These are phyloP conservation scores for Drechslerella coelobrocha DNA, from an alignment of 2,329 filamentous ascomycete genomes.

Conservation along the genomic window DNA sequence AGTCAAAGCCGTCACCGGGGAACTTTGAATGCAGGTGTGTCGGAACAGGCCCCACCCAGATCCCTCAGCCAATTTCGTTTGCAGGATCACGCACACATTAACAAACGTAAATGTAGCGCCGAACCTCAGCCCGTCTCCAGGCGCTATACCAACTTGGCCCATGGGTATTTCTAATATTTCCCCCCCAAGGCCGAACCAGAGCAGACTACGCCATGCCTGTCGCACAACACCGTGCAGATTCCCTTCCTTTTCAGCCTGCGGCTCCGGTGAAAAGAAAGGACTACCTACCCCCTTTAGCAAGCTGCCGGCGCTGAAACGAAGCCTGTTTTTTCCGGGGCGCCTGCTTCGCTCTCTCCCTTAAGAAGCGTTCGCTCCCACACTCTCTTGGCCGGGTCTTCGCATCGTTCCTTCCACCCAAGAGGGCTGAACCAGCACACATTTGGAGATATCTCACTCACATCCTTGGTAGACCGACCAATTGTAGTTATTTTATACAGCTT, in stretches of 20 bases:
- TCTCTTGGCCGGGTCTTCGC: constrained; percentile 32
- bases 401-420: constrained; percentile 23
- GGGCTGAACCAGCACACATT: not conserved
- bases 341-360: constrained; percentile 28
- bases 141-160: constrained; percentile 28
- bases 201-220: constrained; percentile 13
- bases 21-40: constrained; percentile 12
- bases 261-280: constrained; percentile 15
- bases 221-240: constrained; percentile 40
- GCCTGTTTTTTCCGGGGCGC: constrained; percentile 5
- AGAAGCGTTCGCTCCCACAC: constrained; percentile 38
- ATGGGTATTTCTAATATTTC: constrained; percentile 46
- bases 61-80: constrained; percentile 45
- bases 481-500: constrained; percentile 20
- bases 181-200: constrained; percentile 32
- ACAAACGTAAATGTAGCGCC: constrained; percentile 26
- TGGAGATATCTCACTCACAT: constrained; percentile 13
- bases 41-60: constrained; percentile 27
- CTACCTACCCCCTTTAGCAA: not conserved
- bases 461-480: constrained; percentile 18
- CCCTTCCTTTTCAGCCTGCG: constrained; percentile 32
- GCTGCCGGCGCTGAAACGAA: constrained; percentile 15
- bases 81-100: constrained; percentile 32
- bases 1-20: not conserved
- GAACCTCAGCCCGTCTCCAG: constrained; percentile 16